Conservation (phyloP, 2,329 filamentous ascomycete genomes). For the Botryosphaeria agaves region DNA sequence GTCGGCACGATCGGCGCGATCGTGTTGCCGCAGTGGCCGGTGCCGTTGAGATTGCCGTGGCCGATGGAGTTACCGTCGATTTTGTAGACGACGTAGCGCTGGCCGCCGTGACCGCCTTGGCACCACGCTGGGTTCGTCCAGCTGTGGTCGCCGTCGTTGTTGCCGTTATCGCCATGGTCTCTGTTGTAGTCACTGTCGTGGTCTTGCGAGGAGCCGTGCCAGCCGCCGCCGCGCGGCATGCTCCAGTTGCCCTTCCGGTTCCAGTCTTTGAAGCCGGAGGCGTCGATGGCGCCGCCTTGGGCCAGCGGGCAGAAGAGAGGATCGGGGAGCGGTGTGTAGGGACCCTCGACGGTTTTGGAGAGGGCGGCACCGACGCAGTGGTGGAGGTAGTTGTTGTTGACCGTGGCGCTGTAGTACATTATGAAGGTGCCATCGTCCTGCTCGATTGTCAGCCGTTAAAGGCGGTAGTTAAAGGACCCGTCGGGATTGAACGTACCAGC, state of each 20-base stretch:
- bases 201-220: too few species aligned
- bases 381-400: constrained; percentile 2
- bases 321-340: constrained; percentile 10
- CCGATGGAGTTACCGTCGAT: constrained; percentile 13
- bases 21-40: constrained; percentile 8
- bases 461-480: not conserved
- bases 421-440: constrained; percentile 9
- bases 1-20: constrained; percentile 13
- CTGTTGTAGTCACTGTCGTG: too few species aligned
- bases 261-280: constrained; percentile 9
- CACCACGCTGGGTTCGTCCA: not conserved
- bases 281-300: constrained; percentile 13
- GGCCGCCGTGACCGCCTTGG: not conserved
- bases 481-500: constrained; percentile 2
- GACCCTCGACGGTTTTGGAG: constrained; percentile 9
- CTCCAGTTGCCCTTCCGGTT: constrained; percentile 3
- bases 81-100: constrained; percentile 12
- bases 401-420: constrained; percentile 14
- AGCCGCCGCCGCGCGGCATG: too few species aligned
- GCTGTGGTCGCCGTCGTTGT: constrained; percentile 1
- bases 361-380: constrained; percentile 13
- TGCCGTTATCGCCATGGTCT: too few species aligned
- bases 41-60: too few species aligned
- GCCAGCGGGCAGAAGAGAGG: constrained; percentile 11
- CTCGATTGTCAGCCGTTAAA: not conserved